Evolutionary conservation across 371 early-diverging fungal species (phyloP).

Genomic region (Apophysomyces elegans): DNA sequence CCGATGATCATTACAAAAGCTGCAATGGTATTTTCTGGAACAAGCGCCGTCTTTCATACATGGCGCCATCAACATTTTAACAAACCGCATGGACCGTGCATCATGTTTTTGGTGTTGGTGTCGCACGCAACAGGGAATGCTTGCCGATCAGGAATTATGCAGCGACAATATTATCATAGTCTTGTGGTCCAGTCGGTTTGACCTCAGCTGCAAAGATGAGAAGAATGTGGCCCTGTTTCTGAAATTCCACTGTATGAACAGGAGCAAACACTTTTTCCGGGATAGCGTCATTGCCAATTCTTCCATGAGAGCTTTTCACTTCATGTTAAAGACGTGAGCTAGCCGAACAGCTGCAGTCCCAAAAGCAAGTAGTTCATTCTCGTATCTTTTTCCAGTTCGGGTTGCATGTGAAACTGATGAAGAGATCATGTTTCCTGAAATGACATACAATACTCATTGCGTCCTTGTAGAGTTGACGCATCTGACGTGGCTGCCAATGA

Average conservation of each 20-base stretch:
- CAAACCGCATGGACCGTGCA: conserved; percentile 37
- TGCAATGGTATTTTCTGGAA: conserved; percentile 23
- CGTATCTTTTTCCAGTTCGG: conserved; percentile 23
- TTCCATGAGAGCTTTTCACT: conserved; percentile 23
- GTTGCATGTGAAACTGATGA: conserved; percentile 51
- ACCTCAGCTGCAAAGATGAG: conserved; percentile 22
- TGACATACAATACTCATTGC: conserved; percentile 26
- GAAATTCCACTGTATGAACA: conserved; percentile 26
- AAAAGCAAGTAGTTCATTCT: background rate
- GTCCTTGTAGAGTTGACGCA: conserved; percentile 34
- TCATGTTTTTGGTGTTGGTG: conserved; percentile 28
- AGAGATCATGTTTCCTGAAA: conserved; percentile 39
- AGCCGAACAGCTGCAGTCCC: conserved; percentile 17
- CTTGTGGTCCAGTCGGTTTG: conserved; percentile 17
- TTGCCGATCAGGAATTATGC: conserved; percentile 22
- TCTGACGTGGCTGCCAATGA: conserved; percentile 28
- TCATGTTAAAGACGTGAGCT: conserved; percentile 28
- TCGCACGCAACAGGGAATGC: conserved; percentile 24
- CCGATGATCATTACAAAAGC: background rate
- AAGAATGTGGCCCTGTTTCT: conserved; percentile 37
- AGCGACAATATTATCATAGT: no score
- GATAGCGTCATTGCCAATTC: conserved; percentile 25
- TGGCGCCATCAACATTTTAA: conserved; percentile 14
- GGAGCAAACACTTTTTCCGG: conserved; percentile 23
- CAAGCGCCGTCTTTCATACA: conserved; percentile 31